phyloP scores from a whole-genome alignment of 192 early-diverging fungal genomes.

The Podila epicladia region DNA sequence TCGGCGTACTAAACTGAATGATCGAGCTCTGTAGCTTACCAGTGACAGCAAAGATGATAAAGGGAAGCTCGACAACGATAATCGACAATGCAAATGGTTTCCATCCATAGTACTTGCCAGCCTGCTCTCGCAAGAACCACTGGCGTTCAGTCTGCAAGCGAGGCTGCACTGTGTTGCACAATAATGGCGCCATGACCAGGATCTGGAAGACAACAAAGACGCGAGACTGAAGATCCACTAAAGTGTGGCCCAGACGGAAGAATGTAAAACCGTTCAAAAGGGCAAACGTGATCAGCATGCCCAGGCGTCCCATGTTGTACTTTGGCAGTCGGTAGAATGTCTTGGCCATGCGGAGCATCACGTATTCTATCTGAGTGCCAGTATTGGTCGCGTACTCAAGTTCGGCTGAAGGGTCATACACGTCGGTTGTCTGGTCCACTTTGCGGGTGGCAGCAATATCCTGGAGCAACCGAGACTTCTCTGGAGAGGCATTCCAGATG shows the following conservation, averaged over 20 bases:
- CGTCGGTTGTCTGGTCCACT: not conserved
- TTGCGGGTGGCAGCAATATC: slow-evolving; percentile 65
- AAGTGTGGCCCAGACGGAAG: slow-evolving; percentile 63
- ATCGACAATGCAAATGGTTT: slow-evolving; percentile 70
- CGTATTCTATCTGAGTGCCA: slow-evolving; percentile 62
- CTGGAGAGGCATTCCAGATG: slow-evolving; percentile 68
- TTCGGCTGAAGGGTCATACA: slow-evolving; percentile 21
- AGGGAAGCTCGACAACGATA: slow-evolving; percentile 75
- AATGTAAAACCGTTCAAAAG: slow-evolving; percentile 78
- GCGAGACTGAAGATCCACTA: slow-evolving; percentile 69
- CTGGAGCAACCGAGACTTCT: slow-evolving; percentile 47
- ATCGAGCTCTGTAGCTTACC: not conserved
- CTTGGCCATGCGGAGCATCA: slow-evolving; percentile 68
- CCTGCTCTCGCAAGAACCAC: slow-evolving; percentile 73
- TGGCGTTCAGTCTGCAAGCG: slow-evolving; percentile 70
- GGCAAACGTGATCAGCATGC: slow-evolving; percentile 63
- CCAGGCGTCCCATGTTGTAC: slow-evolving; percentile 74
- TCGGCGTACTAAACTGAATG: not conserved
- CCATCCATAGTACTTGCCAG: slow-evolving; percentile 73
- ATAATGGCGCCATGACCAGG: slow-evolving; percentile 67
- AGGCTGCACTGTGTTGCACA: slow-evolving; percentile 76
- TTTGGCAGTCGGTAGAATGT: slow-evolving; percentile 76
- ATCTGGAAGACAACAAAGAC: slow-evolving; percentile 77
- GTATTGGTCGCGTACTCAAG: slow-evolving; percentile 56
- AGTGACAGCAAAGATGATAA: slow-evolving; percentile 66